Percentiles rank a stretch among this genome's conserved stretches.
Conservation (phyloP, 768 basidiomycete genomes). For the Amanita jacksonii region DNA sequence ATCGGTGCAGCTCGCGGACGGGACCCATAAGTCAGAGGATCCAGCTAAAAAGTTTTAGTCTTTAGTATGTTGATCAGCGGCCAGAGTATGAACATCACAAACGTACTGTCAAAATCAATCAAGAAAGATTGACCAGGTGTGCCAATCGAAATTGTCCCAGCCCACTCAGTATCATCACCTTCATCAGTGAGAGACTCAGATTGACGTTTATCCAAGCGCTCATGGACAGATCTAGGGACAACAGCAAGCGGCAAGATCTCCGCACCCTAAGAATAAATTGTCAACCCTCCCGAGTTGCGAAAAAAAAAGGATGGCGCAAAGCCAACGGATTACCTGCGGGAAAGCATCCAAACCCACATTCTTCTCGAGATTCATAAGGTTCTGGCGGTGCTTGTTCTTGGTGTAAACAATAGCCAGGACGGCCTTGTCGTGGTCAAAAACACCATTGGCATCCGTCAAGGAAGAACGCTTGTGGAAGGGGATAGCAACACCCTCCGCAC, state of each 20-base stretch:
- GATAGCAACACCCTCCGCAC: background rate
- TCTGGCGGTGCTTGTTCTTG: background rate
- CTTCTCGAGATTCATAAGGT: background rate
- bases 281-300: too few relatives aligned
- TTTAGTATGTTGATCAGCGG: too few relatives aligned
- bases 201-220: background rate
- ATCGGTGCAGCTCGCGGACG: constrained; percentile 14
- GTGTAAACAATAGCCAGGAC: background rate
- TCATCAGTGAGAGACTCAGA: constrained; percentile 1
- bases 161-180: background rate
- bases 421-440: background rate
- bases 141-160: background rate
- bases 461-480: background rate
- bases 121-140: background rate
- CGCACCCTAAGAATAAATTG: too few relatives aligned
- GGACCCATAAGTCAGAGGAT: constrained; percentile 24
- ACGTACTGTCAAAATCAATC: constrained; percentile 2
- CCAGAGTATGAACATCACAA: background rate
- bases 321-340: too few relatives aligned
- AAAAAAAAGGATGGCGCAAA: too few relatives aligned
- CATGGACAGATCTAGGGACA: too few relatives aligned
- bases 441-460: background rate
- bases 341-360: background rate
- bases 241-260: too few relatives aligned
- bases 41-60: constrained; percentile 13